Base-by-base conservation (phyloP, 805 yeast species). In the Kodamaea kaohsiungensis region DNA sequence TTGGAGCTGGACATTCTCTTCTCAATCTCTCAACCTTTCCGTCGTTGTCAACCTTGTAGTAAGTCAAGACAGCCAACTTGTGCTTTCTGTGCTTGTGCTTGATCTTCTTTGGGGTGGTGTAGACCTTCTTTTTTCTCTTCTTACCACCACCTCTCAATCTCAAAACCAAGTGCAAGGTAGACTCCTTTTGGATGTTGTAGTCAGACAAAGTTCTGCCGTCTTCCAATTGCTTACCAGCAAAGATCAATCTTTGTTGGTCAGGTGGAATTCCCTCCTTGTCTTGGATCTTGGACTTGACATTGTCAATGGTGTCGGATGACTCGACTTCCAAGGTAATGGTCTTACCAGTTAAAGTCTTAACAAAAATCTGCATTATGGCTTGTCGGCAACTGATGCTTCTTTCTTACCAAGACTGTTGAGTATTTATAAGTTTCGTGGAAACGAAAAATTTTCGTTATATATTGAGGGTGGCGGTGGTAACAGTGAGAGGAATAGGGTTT, bases 101-200 rank as follows among this genome's bases (percentile, higher is more conserved):
- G 84, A 95, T 90, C 89, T 92, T 96, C 92, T 95, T 95, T 86
- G 99, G 99, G 77, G 98, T 93, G 84, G 98, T 93, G 93, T 93
- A 95, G 78, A 91, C 98, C 96, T 93, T 93, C 97, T 95, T 95
- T 95, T 95, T 95, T 88, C 97, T 93, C 95, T 95, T 95, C 90
- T 92, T 95, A 85, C 97, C 97, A 78, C 80, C 80, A 84, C 98
- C 98, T 84, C 98, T 90, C 77, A 93, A 89, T 86, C 98, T 91
- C 65, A 93, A 83, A 64, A 93, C 98, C 82, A 93, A 86, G 79
- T 93, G 97, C 57, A 93, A 80, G 64, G 99, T 93, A 61, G 99
- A 93, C 85, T 93, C 99, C 89, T 93, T 93, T 84, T 93, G 98
- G 83, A 93, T 95, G 91, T 93, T 93, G 96, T 95, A 95, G 85